These are phyloP conservation scores for Kondoa subrosea DNA, from an alignment of 768 basidiomycete genomes.

Conservation along the genomic window DNA sequence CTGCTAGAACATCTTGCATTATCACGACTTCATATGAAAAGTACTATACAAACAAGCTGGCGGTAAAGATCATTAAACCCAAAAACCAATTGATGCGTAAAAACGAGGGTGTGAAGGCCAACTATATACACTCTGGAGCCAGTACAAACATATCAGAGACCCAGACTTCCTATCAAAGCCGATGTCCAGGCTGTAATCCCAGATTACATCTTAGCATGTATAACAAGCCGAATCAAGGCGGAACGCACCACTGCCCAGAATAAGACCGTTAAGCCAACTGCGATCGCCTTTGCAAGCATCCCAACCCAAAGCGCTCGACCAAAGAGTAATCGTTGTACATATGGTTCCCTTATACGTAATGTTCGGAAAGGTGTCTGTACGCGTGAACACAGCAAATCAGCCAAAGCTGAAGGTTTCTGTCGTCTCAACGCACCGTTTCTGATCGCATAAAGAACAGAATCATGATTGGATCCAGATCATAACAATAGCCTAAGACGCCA, in stretches of 20 bases:
- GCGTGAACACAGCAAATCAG: background rate
- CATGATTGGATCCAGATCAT: constrained; percentile 89
- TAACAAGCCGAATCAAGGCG: constrained; percentile 31
- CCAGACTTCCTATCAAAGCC: background rate
- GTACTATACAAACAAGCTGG: no score
- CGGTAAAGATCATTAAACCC: no score
- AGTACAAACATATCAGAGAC: background rate
- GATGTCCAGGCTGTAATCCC: background rate
- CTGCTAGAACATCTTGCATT: no score
- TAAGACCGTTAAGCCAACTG: constrained; percentile 65
- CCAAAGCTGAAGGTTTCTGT: background rate
- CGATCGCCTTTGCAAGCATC: constrained; percentile 42
- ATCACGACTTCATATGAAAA: no score
- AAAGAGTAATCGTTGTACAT: constrained; percentile 74
- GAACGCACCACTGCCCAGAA: constrained; percentile 88
- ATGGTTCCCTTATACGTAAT: constrained; percentile 64
- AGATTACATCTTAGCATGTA: background rate
- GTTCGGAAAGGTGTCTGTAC: constrained; percentile 70
- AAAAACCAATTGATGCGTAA: no score
- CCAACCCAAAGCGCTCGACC: constrained; percentile 82
- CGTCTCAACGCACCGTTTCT: constrained; percentile 45
- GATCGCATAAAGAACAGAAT: constrained; percentile 72
- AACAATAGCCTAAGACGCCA: constrained; percentile 85
- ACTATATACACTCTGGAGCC: background rate
- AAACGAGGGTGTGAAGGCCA: background rate